Evolutionary conservation across 2,329 filamentous ascomycete species (phyloP).

Genomic region (Diaporthe sp.): DNA sequence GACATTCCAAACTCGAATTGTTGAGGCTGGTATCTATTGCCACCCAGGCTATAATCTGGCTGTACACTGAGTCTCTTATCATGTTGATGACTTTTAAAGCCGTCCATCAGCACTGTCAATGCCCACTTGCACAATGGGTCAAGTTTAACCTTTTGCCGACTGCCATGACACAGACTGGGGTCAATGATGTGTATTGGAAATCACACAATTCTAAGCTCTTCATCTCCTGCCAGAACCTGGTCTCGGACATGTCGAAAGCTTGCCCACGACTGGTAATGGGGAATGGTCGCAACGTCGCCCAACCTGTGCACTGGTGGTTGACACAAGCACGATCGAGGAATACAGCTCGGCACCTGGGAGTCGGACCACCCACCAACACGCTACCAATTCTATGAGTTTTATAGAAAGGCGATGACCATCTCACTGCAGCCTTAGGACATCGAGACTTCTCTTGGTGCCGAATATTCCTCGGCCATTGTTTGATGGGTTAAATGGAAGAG

Average conservation of each 20-base stretch:
- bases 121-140: too few relatives aligned
- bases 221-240: too few relatives aligned
- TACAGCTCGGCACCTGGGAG: not conserved
- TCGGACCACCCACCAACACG: not conserved
- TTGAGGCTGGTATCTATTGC: not conserved
- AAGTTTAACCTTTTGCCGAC: too few relatives aligned
- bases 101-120: too few relatives aligned
- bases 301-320: not conserved
- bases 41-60: not conserved
- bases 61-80: too few relatives aligned
- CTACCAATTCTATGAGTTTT: not conserved
- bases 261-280: not conserved
- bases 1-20: not conserved
- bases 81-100: too few relatives aligned
- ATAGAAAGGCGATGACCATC: not conserved
- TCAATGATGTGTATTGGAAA: too few relatives aligned
- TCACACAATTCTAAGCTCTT: too few relatives aligned
- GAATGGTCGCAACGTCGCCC: too few relatives aligned
- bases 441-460: not conserved
- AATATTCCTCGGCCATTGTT: not conserved
- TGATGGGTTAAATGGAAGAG: not conserved
- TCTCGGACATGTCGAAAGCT: too few relatives aligned
- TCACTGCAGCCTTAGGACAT: too few relatives aligned
- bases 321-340: not conserved
- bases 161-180: too few relatives aligned